Percentiles rank a stretch among this genome's conserved stretches.
These are phyloP conservation scores for Clavispora asparagi DNA, from an alignment of 805 yeast genomes.

Conservation along the genomic window DNA sequence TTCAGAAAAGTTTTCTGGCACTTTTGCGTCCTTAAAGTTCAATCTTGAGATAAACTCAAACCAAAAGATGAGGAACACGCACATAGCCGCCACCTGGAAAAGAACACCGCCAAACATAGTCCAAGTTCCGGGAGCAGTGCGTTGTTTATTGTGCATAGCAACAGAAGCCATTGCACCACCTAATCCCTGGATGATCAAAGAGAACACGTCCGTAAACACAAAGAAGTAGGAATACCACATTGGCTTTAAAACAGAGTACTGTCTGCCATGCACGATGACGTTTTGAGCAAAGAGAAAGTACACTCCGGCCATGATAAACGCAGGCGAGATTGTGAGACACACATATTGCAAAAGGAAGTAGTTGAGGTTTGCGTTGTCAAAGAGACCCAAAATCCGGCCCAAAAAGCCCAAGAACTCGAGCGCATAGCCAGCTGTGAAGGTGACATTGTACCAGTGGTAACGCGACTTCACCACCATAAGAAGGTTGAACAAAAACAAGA, in stretches of 20 bases:
- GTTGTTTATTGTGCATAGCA: constrained; percentile 18
- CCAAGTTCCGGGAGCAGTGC: constrained; percentile 28
- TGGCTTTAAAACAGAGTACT: constrained; percentile 34
- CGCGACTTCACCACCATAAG: constrained; percentile 28
- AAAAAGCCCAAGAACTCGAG: constrained; percentile 35
- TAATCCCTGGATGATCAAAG: constrained; percentile 34
- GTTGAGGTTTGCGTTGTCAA: constrained; percentile 16
- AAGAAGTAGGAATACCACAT: constrained; percentile 41
- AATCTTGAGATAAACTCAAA: constrained; percentile 29
- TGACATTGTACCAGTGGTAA: constrained; percentile 36
- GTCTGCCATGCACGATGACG: constrained; percentile 34
- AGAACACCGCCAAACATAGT: constrained; percentile 36
- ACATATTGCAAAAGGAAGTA: constrained; percentile 30
- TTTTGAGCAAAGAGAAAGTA: constrained; percentile 37
- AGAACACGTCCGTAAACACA: constrained; percentile 32
- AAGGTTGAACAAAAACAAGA: constrained; percentile 19
- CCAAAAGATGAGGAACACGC: constrained; percentile 31
- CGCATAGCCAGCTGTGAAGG: constrained; percentile 32
- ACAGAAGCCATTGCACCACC: constrained; percentile 35
- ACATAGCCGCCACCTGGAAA: constrained; percentile 36
- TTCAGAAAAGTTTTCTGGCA: constrained; percentile 10
- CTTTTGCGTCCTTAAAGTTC: constrained; percentile 22
- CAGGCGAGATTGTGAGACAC: constrained; percentile 36
- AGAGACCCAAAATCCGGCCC: constrained; percentile 30
- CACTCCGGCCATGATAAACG: constrained; percentile 40